Conservation (phyloP, 2,329 filamentous ascomycete species). For the Ophiognomonia clavigignenti-juglandacearum region DNA sequence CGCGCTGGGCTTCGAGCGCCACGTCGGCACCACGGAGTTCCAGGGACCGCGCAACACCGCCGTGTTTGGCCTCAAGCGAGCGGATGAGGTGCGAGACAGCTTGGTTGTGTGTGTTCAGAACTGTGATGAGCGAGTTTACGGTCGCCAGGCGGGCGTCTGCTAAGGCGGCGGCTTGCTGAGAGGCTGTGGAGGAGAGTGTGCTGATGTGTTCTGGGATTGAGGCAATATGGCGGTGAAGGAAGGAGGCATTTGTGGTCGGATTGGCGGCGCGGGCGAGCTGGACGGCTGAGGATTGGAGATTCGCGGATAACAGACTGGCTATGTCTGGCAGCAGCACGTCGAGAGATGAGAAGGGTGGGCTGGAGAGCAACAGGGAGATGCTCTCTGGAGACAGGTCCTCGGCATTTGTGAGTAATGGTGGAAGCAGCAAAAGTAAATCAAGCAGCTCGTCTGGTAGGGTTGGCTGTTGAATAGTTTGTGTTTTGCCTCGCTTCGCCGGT, state of each 20-base stretch:
- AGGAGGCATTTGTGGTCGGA: conserved; percentile 48
- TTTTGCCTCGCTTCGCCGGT: conserved; percentile 17
- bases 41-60: conserved; percentile 43
- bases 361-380: conserved; percentile 41
- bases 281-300: conserved; percentile 45
- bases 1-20: conserved; percentile 37
- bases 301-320: conserved; percentile 39
- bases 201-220: conserved; percentile 37
- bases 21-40: conserved; percentile 45
- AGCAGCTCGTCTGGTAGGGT: conserved; percentile 39
- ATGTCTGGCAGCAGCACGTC: conserved; percentile 43
- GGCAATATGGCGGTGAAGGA: conserved; percentile 53
- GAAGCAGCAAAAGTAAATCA: conserved; percentile 52
- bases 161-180: conserved; percentile 28
- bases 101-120: conserved; percentile 36
- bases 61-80: conserved; percentile 51
- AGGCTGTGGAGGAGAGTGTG: conserved; percentile 30
- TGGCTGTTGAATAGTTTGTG: conserved; percentile 16
- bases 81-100: conserved; percentile 40
- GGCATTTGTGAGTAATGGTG: conserved; percentile 39
- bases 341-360: conserved; percentile 44
- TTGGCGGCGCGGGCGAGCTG: conserved; percentile 43
- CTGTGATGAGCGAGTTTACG: conserved; percentile 29
- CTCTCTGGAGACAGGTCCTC: conserved; percentile 31
- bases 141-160: conserved; percentile 33